Percentiles rank a stretch among this genome's conserved stretches.
phyloP scores from a whole-genome alignment of 495 filamentous ascomycete genomes.

The Hypoxylon perforatum region DNA sequence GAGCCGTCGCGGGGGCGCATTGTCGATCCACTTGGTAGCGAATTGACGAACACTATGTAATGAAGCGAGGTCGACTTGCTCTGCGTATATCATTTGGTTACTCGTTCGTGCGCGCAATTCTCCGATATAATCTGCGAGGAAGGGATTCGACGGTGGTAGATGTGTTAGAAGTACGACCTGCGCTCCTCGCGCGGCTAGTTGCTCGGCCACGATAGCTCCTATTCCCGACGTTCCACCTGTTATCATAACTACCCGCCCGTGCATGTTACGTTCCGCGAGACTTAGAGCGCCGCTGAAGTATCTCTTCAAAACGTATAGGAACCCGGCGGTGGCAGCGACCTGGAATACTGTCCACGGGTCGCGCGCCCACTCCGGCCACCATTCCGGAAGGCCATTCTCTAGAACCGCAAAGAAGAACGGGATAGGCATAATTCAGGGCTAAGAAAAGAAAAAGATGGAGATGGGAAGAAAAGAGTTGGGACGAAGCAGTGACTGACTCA shows the following conservation, averaged over 20 bases:
- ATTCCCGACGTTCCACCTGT: slow-evolving; percentile 97
- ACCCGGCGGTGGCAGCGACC: slow-evolving; percentile 63
- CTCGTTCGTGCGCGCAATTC: slow-evolving; percentile 82
- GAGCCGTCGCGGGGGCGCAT: slow-evolving; percentile 87
- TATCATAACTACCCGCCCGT: slow-evolving; percentile 90
- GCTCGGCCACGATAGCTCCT: slow-evolving; percentile 76
- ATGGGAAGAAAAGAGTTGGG: neutral
- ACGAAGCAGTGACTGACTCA: neutral
- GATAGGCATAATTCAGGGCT: slow-evolving; percentile 74
- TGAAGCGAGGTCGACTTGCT: slow-evolving; percentile 89
- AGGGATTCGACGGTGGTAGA: slow-evolving; percentile 81
- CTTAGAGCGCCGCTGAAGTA: slow-evolving; percentile 82
- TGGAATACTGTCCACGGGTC: slow-evolving; percentile 67
- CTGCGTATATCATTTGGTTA: slow-evolving; percentile 93
- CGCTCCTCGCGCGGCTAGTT: slow-evolving; percentile 84
- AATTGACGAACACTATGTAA: slow-evolving; percentile 90
- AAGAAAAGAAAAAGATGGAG: neutral
- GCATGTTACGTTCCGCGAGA: slow-evolving; percentile 84
- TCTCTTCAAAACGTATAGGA: slow-evolving; percentile 76
- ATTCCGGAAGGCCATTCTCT: slow-evolving; percentile 69
- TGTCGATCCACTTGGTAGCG: slow-evolving; percentile 99
- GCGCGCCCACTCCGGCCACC: slow-evolving; percentile 69
- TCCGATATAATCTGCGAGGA: slow-evolving; percentile 90
- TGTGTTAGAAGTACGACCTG: slow-evolving; percentile 92
- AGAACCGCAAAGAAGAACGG: slow-evolving; percentile 72